phyloP scores from a whole-genome alignment of 805 yeast genomes.

The Suhomyces sp. region DNA sequence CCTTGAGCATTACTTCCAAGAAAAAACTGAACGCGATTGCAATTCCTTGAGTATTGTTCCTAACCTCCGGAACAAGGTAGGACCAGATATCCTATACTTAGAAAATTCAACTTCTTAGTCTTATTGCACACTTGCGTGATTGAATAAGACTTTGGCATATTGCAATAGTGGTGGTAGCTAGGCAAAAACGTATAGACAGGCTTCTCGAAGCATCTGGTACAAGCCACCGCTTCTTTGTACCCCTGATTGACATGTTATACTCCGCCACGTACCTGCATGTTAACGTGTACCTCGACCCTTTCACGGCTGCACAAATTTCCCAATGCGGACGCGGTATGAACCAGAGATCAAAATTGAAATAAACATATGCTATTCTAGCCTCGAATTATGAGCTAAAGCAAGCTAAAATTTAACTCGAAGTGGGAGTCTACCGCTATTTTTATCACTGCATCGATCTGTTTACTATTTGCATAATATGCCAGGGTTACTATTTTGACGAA shows the following conservation, averaged over 20 bases:
- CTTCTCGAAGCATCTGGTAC: background rate
- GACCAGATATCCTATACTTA: background rate
- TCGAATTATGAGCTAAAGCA: slow-evolving; percentile 1
- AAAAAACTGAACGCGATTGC: background rate
- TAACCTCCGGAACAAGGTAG: background rate
- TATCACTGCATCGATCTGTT: slow-evolving; percentile 2
- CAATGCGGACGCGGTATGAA: background rate
- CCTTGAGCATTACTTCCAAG: background rate
- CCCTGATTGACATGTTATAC: background rate
- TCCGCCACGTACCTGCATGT: slow-evolving; percentile 4
- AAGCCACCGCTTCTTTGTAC: background rate
- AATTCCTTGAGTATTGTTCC: background rate
- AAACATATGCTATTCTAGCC: background rate
- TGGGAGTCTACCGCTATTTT: background rate
- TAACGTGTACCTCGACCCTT: background rate
- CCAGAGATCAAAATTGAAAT: slow-evolving; percentile 3
- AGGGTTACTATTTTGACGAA: slow-evolving; percentile 2
- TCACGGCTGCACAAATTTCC: slow-evolving; percentile 1
- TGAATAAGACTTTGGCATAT: background rate
- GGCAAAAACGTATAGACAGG: background rate
- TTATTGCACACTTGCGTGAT: background rate
- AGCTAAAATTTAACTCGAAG: background rate
- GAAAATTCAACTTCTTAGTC: background rate
- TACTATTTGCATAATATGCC: background rate
- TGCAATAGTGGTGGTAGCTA: background rate